These are phyloP conservation scores for Skeletonema costatum DNA, from an alignment of 108 stramenopile genomes.

Conservation along the genomic window DNA sequence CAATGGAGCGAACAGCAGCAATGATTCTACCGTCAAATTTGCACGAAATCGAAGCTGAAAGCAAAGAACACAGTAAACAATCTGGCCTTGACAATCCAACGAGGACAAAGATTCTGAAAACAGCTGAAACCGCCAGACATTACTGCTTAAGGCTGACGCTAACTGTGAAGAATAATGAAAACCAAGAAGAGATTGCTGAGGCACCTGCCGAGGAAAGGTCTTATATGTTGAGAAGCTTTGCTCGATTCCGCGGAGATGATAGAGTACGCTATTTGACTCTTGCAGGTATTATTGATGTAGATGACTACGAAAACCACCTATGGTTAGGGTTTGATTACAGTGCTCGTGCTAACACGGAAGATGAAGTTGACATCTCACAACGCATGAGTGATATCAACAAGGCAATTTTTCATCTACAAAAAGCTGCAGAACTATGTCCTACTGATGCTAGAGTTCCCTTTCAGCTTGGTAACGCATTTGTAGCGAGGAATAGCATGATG, in stretches of 20 bases:
- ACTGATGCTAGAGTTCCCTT: conserved; percentile 34
- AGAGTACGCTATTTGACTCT: conserved; percentile 34
- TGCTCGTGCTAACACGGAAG: conserved; percentile 27
- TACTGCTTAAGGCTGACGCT: conserved; percentile 39
- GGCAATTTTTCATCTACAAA: conserved; percentile 39
- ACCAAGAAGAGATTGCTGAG: conserved; percentile 4
- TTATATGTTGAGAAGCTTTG: conserved; percentile 37
- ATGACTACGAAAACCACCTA: conserved; percentile 41
- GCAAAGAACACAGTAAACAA: background rate
- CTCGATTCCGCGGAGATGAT: conserved; percentile 14
- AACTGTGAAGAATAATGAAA: conserved; percentile 7
- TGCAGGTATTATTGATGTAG: conserved; percentile 37
- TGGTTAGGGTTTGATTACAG: conserved; percentile 46
- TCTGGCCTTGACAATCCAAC: conserved; percentile 15
- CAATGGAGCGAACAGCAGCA: conserved; percentile 35
- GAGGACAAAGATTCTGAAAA: conserved; percentile 32
- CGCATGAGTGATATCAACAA: conserved; percentile 37
- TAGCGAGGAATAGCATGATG: conserved; percentile 14
- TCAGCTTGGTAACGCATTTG: conserved; percentile 36
- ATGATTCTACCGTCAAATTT: conserved; percentile 40
- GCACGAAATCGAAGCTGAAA: conserved; percentile 8
- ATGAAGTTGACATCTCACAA: conserved; percentile 16
- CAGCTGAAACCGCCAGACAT: conserved; percentile 34
- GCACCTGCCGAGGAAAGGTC: conserved; percentile 40
- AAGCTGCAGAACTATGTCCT: conserved; percentile 34